Conservation (phyloP, 2,329 filamentous ascomycete species). For the Trichophyton verrucosum region DNA sequence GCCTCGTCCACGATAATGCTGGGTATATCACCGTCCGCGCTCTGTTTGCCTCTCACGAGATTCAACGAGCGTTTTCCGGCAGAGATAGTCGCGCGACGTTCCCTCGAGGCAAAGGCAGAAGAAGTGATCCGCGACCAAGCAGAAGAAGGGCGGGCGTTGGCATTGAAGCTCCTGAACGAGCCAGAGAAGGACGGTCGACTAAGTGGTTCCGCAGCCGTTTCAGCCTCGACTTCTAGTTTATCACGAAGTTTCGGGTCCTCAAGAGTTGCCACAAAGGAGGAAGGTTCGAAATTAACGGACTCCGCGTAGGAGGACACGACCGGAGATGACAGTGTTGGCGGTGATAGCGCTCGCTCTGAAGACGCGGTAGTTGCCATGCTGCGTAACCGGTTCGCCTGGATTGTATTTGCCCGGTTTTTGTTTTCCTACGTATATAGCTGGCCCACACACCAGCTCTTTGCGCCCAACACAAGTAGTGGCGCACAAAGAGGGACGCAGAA, state of each 20-base stretch:
- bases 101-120: not conserved
- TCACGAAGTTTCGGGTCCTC: not conserved
- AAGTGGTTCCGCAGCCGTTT: not conserved
- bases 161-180: conserved; percentile 2
- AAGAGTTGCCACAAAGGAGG: not conserved
- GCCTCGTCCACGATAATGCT: conserved; percentile 30
- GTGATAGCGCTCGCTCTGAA: not conserved
- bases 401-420: not conserved
- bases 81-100: conserved; percentile 6
- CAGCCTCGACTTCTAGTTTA: not conserved
- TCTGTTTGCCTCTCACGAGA: conserved; percentile 16
- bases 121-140: conserved; percentile 3
- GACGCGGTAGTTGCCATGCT: not conserved
- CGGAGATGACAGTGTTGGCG: not conserved
- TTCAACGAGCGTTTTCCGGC: conserved; percentile 16
- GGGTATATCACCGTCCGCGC: conserved; percentile 25
- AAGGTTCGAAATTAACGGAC: not conserved
- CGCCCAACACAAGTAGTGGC: not conserved
- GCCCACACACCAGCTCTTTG: not conserved
- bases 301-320: not conserved
- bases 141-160: not conserved
- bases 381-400: not conserved
- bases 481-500: not conserved
- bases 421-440: not conserved
- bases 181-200: not conserved